Evolutionary conservation across 768 basidiomycete genomes (phyloP), one percentile per base, ranked within the genome.

Genomic region (Xerocomus spinulosus): DNA sequence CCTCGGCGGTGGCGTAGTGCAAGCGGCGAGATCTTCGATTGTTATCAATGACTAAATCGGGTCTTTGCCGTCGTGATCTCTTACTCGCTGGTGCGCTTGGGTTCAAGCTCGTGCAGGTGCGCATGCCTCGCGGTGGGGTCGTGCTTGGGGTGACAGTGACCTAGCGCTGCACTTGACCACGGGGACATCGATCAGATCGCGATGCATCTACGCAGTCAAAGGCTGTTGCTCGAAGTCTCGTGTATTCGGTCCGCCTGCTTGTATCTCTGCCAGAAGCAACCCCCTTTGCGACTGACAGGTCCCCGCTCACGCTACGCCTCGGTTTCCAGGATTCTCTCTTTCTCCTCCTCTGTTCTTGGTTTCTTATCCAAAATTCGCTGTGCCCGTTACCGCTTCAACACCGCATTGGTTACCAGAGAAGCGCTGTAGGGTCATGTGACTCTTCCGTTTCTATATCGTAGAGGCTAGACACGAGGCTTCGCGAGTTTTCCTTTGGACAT

Each of bases 21-120:
- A 56, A 57, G 17, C 10, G 66, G 33, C 69, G 72, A 5, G 49
- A 62, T 14, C 68, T 84, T 36, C 59, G 62, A 42, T 68, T 64
- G 40, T 69, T 85, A 39, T 66, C 61, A 29, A 51, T 85, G 24
- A 70, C 68, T 44, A 76, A 74, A 36, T 81, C 79, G 10, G 81
- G 78, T 0, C 71, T 74, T 39, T 28, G 38, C 28, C 30, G 48
- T 38, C 46, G 40, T 56, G 53, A 15, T 63, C 72, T 4, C 58
- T 26, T 26, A 29, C 26, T 63, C 58, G 20, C 55, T 68, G 3
- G 53, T 81, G 14, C 66, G 59, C 5, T 82, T 9, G 78, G 75
- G 6, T 80, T 77, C 58, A 69, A 72, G 38, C 70, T 70, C 25
- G 25, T 62, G 39, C 40, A 58, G 12, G 44, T 73, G 75, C 15